phyloP scores from a whole-genome alignment of 2,329 filamentous ascomycete species.

The Gyromitra esculenta region DNA sequence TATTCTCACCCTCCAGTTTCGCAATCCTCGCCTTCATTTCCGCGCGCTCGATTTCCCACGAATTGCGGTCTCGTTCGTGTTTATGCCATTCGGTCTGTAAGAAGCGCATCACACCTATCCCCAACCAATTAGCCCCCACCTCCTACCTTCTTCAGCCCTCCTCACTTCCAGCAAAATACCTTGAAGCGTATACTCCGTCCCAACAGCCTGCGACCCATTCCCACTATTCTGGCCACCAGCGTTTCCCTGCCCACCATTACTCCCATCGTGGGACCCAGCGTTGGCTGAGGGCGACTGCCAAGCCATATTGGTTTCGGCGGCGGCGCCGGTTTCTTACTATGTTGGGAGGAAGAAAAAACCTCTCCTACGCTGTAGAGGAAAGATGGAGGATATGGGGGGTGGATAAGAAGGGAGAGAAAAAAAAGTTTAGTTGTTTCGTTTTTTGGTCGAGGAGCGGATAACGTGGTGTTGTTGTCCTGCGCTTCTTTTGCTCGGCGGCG shows the following conservation, averaged over 20 bases:
- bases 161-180: conserved; percentile 62
- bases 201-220: conserved; percentile 66
- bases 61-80: conserved; percentile 95
- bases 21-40: conserved; percentile 99
- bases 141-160: neutral
- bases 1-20: conserved; percentile 86
- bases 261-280: conserved; percentile 66
- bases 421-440: conserved; percentile 6
- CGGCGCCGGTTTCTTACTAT: conserved; percentile 20
- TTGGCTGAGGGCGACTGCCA: conserved; percentile 75
- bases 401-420: neutral
- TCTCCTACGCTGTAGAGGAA: too few relatives aligned
- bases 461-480: conserved; percentile 50
- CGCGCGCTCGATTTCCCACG: conserved; percentile 98
- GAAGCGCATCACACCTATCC: conserved; percentile 93
- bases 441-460: conserved; percentile 13
- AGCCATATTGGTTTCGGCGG: conserved; percentile 65
- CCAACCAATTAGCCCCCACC: conserved; percentile 17
- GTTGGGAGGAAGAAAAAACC: conserved; percentile 13
- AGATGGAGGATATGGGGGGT: too few relatives aligned
- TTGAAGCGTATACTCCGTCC: conserved; percentile 77
- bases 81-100: conserved; percentile 99
- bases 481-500: conserved; percentile 15
- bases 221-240: conserved; percentile 59
- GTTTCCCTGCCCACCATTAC: conserved; percentile 61